These are phyloP conservation scores for Lumnitzera littorea DNA, from an alignment of 345 rosid genomes.

Conservation along the genomic window DNA sequence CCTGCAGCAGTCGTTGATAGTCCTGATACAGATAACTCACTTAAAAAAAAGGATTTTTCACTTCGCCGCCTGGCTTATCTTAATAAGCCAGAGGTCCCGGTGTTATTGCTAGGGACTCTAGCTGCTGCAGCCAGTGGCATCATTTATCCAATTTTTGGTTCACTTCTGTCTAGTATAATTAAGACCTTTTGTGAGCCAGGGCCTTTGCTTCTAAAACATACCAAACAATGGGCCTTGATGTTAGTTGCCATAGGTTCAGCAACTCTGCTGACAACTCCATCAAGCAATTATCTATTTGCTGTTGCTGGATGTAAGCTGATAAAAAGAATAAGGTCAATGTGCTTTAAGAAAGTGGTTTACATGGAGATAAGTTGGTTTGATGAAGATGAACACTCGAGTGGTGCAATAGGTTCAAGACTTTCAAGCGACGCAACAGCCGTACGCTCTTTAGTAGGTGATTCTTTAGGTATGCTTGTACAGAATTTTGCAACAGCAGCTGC, in stretches of 20 bases:
- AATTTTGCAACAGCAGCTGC: slow-evolving; percentile 22
- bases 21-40: slow-evolving; percentile 1
- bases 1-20: background rate
- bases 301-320: slow-evolving; percentile 27
- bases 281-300: slow-evolving; percentile 19
- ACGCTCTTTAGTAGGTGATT: slow-evolving; percentile 27
- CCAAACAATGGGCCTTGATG: slow-evolving; percentile 25
- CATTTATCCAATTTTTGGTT: slow-evolving; percentile 23
- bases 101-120: slow-evolving; percentile 19
- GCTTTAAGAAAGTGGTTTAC: slow-evolving; percentile 30
- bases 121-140: slow-evolving; percentile 20
- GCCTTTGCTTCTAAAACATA: slow-evolving; percentile 13
- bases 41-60: slow-evolving; percentile 2
- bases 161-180: slow-evolving; percentile 17
- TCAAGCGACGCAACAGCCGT: slow-evolving; percentile 25
- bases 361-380: slow-evolving; percentile 43
- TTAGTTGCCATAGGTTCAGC: slow-evolving; percentile 22
- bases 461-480: slow-evolving; percentile 22
- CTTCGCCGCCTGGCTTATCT: slow-evolving; percentile 25
- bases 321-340: slow-evolving; percentile 25
- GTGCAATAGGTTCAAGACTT: slow-evolving; percentile 33
- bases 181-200: slow-evolving; percentile 22
- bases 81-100: slow-evolving; percentile 30
- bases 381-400: slow-evolving; percentile 30
- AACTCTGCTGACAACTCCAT: slow-evolving; percentile 11